phyloP scores from a whole-genome alignment of 768 basidiomycete genomes.

The Rubroboletus satanas region DNA sequence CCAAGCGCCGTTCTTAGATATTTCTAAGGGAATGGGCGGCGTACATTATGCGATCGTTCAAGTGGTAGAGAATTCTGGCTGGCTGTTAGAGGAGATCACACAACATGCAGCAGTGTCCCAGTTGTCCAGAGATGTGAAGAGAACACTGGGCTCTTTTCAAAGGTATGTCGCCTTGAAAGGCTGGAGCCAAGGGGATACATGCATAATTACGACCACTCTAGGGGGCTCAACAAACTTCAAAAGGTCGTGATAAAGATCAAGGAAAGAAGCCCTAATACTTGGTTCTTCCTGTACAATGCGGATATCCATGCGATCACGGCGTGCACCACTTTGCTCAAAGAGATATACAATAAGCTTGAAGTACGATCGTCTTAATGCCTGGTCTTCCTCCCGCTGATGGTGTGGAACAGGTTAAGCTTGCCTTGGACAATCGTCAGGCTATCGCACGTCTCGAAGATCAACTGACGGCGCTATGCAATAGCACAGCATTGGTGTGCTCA shows the following conservation, averaged over 20 bases:
- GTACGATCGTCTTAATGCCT: not conserved
- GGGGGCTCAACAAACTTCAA: slow-evolving; percentile 7
- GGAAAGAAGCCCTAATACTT: not conserved
- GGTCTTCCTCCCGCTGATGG: not conserved
- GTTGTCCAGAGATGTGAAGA: slow-evolving; percentile 2
- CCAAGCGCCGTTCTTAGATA: not conserved
- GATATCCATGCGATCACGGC: slow-evolving; percentile 8
- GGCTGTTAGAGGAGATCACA: slow-evolving; percentile 11
- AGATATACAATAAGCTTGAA: slow-evolving; percentile 2
- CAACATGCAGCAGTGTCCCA: not conserved
- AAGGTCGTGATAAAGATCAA: slow-evolving; percentile 5
- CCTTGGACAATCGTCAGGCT: slow-evolving; percentile 6
- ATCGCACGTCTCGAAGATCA: slow-evolving; percentile 12
- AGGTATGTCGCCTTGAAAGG: not conserved
- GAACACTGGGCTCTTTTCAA: slow-evolving; percentile 1
- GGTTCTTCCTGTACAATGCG: slow-evolving; percentile 7
- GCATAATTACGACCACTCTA: not conserved
- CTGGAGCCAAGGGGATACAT: too few relatives aligned
- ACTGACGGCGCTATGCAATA: not conserved
- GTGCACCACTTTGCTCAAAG: slow-evolving; percentile 10
- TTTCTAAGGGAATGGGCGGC: slow-evolving; percentile 9
- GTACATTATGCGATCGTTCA: slow-evolving; percentile 11
- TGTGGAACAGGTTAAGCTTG: slow-evolving; percentile 5
- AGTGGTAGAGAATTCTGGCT: slow-evolving; percentile 13
- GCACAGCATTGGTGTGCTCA: not conserved